These are phyloP conservation scores for Mycocentrospora acerina DNA, from an alignment of 2,329 filamentous ascomycete genomes.

Conservation along the genomic window DNA sequence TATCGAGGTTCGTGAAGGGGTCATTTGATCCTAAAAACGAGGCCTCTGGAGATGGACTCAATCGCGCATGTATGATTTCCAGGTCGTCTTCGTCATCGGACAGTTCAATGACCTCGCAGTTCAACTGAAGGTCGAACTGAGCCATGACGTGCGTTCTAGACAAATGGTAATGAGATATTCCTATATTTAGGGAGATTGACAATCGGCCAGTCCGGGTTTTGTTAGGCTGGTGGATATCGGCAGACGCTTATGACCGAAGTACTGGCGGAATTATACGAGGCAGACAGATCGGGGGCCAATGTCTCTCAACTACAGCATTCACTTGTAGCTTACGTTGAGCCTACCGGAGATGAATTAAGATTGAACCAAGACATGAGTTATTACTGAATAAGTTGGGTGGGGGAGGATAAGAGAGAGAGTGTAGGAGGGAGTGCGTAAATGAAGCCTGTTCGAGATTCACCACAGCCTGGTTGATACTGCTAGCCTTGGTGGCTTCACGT, in stretches of 20 bases:
- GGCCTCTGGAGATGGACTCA: slow-evolving; percentile 1
- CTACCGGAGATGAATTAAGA: neutral
- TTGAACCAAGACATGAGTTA: slow-evolving; percentile 8
- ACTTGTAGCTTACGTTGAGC: neutral
- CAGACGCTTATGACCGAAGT: too few relatives aligned
- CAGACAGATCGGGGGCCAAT: neutral
- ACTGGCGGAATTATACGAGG: neutral
- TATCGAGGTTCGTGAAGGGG: slow-evolving; percentile 1
- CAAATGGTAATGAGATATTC: neutral
- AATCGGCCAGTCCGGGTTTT: too few relatives aligned
- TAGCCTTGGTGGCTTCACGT: slow-evolving; percentile 1
- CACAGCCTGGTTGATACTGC: slow-evolving; percentile 14
- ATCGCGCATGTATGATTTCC: slow-evolving; percentile 7
- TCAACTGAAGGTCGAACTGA: slow-evolving; percentile 1
- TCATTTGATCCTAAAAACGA: slow-evolving; percentile 8
- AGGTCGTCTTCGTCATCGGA: slow-evolving; percentile 10
- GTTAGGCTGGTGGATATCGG: too few relatives aligned
- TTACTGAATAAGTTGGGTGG: slow-evolving; percentile 3
- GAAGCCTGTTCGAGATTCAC: slow-evolving; percentile 6
- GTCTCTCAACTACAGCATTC: neutral
- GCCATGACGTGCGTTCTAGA: slow-evolving; percentile 9
- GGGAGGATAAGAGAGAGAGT: slow-evolving; percentile 3
- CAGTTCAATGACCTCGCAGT: slow-evolving; percentile 22
- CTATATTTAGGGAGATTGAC: too few relatives aligned
- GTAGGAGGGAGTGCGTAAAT: slow-evolving; percentile 6